Evolutionary conservation across 140 eudicot genomes (phyloP), one percentile per base, ranked within the genome.

Genomic region (Cichorium intybus): DNA sequence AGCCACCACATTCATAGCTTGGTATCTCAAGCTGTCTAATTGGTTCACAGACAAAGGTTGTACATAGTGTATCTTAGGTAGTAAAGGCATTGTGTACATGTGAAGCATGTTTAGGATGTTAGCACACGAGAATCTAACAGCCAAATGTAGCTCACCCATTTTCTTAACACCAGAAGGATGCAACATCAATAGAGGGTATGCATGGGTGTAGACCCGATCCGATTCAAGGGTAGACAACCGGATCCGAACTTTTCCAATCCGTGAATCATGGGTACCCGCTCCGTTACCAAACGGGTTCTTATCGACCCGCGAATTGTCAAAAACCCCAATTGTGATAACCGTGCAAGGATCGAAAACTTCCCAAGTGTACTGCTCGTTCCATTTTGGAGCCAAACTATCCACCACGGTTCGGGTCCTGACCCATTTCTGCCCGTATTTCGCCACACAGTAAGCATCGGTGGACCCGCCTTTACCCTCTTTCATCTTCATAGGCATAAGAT

Each of bases 351-450:
- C 97, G 53, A 84, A 90, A 34, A 90, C 97, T 60, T 90, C 97
- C 97, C 97, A 90, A 18, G 97, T 90, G 75, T 90, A 87, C 79
- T 90, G 97, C 88, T 90, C 97, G 37, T 90, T 90, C 97, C 97
- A 90, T 62, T 80, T 90, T 1, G 97, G 97, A 2, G 80, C 31
- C 60, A 90, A 66, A 47, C 88, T 84, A 61, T 90, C 97, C 5
- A 90, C 94, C 31, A 87, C 95, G 0, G 97, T 90, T 47, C 97
- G 71, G 14, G 97, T 87, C 47, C 97, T 68, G 43, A 90, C 92
- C 97, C 97, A 90, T 72, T 90, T 90, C 72, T 82, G 90, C 49
- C 89, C 97, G 28, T 91, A 91, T 62, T 91, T 91, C 0, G 95
- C 97, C 5, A 91, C 97, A 62, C 97, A 87, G 59, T 87, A 91